These are phyloP conservation scores for Naganishia friedmannii DNA, from an alignment of 768 basidiomycete genomes.

Conservation along the genomic window DNA sequence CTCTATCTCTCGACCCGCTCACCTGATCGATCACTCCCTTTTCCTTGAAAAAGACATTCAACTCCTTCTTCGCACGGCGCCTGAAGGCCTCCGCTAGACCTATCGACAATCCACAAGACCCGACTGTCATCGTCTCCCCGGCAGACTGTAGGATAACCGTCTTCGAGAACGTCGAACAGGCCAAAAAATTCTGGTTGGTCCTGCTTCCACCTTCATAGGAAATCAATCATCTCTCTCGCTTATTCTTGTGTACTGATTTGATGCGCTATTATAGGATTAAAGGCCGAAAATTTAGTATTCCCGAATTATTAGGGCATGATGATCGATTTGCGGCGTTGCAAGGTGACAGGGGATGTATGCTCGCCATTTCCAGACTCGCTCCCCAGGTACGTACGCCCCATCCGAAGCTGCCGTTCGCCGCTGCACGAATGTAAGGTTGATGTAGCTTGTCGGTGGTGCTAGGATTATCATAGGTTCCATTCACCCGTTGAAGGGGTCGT, in stretches of 20 bases:
- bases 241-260: background rate
- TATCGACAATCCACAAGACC: conserved; percentile 60
- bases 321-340: conserved; percentile 54
- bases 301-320: conserved; percentile 59
- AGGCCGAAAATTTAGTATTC: conserved; percentile 67
- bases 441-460: conserved; percentile 34
- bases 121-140: conserved; percentile 60
- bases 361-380: conserved; percentile 73
- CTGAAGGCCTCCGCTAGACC: conserved; percentile 64
- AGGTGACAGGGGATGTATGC: conserved; percentile 39
- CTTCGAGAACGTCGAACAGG: conserved; percentile 61
- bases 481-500: conserved; percentile 62
- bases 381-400: conserved; percentile 56
- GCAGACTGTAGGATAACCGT: conserved; percentile 76
- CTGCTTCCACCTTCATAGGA: too few relatives aligned
- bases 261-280: conserved; percentile 58
- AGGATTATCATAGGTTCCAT: conserved; percentile 80
- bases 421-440: too few relatives aligned
- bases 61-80: conserved; percentile 71
- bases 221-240: too few relatives aligned
- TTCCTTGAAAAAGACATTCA: conserved; percentile 58
- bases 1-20: background rate
- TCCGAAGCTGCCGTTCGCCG: too few relatives aligned
- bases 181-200: conserved; percentile 67
- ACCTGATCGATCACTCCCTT: too few relatives aligned